Evolutionary conservation across 306 rosid genomes (phyloP), one percentile per base, ranked within the genome.

Genomic region (Alnus rubra): DNA sequence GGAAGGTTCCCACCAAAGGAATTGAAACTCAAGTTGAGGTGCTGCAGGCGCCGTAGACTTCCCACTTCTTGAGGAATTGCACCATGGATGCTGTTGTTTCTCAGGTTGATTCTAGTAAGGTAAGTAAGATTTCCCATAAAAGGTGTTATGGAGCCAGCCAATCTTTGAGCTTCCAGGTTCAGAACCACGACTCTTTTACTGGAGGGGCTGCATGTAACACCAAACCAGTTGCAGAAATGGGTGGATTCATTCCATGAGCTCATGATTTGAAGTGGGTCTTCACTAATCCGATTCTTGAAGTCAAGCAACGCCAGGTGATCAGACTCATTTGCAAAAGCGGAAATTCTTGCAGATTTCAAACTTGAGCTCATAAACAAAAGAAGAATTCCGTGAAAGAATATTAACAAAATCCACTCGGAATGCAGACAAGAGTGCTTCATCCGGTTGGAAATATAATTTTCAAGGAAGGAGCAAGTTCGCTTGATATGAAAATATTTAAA

Each of bases 231-330:
- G 76, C 92, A 89, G 53, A 86, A 80, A 7, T 80, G 59, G 30
- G 70, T 48, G 16, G 90, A 80, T 1, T 81, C 75, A 80, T 84
- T 89, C 92, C 90, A 86, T 7, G 51, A 78, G 79, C 84, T 84
- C 76, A 84, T 77, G 9, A 68, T 79, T 13, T 70, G 58, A 18
- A 82, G 75, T 77, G 85, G 87, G 73, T 88, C 92, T 52, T 53
- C 16, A 33, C 30, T 16, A 59, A 83, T 79, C 9, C 33, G 39
- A 51, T 33, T 54, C 60, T 86, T 86, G 67, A 88, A 76, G 48
- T 88, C 75, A 12, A 84, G 83, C 33, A 88, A 70, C 47, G 90
- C 77, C 14, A 74, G 53, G 1, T 73, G 49, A 48, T 84, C 87
- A 49, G 92, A 81, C 72, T 64, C 75, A 56, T 82, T 71, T 65